phyloP scores from a whole-genome alignment of 2,329 filamentous ascomycete genomes.

The Aspergillus udagawae region DNA sequence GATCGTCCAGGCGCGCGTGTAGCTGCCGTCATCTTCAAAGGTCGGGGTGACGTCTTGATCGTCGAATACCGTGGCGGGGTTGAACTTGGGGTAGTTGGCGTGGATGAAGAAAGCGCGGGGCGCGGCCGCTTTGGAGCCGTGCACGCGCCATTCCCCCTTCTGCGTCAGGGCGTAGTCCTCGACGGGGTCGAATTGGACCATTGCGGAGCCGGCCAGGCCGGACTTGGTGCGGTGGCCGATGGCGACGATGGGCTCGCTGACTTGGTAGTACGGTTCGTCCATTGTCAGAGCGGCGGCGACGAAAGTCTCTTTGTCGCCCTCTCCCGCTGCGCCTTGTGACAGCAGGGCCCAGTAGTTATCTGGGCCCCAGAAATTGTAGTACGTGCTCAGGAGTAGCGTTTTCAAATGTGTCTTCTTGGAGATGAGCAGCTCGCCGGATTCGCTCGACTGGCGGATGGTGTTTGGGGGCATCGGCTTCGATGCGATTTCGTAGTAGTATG shows the following conservation, averaged over 20 bases:
- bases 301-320: conserved; percentile 53
- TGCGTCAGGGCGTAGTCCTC: conserved; percentile 29
- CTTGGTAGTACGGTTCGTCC: conserved; percentile 39
- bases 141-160: conserved; percentile 20
- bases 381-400: conserved; percentile 44
- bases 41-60: conserved; percentile 26
- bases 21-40: conserved; percentile 28
- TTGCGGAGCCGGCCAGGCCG: conserved; percentile 34
- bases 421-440: conserved; percentile 45
- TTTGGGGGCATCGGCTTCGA: conserved; percentile 22
- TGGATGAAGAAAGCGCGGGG: conserved; percentile 39
- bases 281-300: conserved; percentile 42
- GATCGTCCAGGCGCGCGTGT: conserved; percentile 30
- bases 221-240: conserved; percentile 27
- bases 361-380: conserved; percentile 49
- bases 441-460: conserved; percentile 31
- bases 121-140: conserved; percentile 23
- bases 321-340: conserved; percentile 45
- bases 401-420: conserved; percentile 41
- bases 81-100: conserved; percentile 39
- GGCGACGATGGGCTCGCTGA: conserved; percentile 33
- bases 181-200: conserved; percentile 36
- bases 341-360: conserved; percentile 44
- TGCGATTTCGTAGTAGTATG: conserved; percentile 38
- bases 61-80: conserved; percentile 35